phyloP scores from a whole-genome alignment of 371 early-diverging fungal species.

The Syncephalastrum monosporum region DNA sequence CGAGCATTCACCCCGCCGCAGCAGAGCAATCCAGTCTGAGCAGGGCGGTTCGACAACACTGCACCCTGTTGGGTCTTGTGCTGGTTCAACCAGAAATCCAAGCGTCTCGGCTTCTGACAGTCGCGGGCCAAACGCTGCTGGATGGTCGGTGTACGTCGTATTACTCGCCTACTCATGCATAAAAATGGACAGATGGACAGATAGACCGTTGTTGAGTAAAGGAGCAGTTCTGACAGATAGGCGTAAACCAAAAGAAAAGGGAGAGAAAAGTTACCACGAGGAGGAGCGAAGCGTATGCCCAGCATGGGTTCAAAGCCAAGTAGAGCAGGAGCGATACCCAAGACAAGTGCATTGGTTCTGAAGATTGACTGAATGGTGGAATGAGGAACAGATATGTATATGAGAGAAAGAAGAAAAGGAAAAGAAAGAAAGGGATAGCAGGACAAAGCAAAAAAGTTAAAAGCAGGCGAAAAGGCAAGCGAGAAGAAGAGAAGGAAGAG shows the following conservation, averaged over 20 bases:
- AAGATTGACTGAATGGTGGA: neutral
- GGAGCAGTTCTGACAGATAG: too few species aligned
- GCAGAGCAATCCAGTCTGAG: constrained; percentile 76
- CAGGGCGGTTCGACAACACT: constrained; percentile 28
- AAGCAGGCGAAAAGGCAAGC: constrained; percentile 6
- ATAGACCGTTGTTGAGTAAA: too few species aligned
- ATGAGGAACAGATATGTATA: neutral
- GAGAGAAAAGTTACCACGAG: constrained; percentile 18
- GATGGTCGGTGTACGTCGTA: constrained; percentile 53
- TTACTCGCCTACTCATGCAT: constrained; percentile 46
- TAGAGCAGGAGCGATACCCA: neutral
- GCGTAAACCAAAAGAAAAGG: constrained; percentile 12
- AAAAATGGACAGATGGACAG: constrained; percentile 11
- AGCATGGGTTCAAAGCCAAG: neutral
- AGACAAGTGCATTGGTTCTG: neutral
- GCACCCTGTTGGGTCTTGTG: constrained; percentile 39
- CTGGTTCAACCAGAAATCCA: constrained; percentile 48
- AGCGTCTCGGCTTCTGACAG: constrained; percentile 55
- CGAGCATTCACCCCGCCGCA: constrained; percentile 81
- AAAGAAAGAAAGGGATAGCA: constrained; percentile 12
- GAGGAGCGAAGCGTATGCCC: constrained; percentile 21
- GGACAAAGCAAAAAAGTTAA: constrained; percentile 16
- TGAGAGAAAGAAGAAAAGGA: constrained; percentile 6
- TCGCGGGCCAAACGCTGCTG: constrained; percentile 66
- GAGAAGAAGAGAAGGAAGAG: constrained; percentile 9